phyloP scores from a whole-genome alignment of 2,329 filamentous ascomycete genomes.

The Epichloe bromicola region DNA sequence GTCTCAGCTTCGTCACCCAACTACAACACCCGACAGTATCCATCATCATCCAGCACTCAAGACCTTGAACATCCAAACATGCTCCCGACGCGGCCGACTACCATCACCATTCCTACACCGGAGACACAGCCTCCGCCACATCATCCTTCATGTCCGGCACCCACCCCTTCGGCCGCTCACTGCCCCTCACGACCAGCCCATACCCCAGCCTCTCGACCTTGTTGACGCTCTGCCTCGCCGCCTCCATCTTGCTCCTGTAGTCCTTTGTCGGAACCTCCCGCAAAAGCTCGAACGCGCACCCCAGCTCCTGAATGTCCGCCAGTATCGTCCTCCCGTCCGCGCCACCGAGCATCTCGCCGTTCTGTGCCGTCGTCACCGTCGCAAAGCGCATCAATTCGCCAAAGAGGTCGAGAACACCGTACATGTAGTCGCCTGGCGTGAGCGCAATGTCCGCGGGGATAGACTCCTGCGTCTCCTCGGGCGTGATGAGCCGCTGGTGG shows the following conservation, averaged over 20 bases:
- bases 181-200: conserved; percentile 73
- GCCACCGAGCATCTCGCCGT: conserved; percentile 36
- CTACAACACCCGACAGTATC: too few relatives aligned
- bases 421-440: conserved; percentile 73
- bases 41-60: too few relatives aligned
- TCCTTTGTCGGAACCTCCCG: conserved; percentile 42
- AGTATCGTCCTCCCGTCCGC: conserved; percentile 47
- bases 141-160: conserved; percentile 56
- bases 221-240: conserved; percentile 77
- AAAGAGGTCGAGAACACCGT: conserved; percentile 85
- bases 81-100: background rate
- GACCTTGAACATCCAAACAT: background rate
- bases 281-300: conserved; percentile 64
- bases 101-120: conserved; percentile 9
- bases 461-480: conserved; percentile 41
- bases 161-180: conserved; percentile 85
- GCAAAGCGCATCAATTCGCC: conserved; percentile 97
- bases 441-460: conserved; percentile 46
- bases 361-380: conserved; percentile 74
- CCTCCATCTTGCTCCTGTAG: conserved; percentile 67
- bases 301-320: conserved; percentile 66
- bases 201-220: conserved; percentile 92
- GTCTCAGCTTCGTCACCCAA: too few relatives aligned
- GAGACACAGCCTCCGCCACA: conserved; percentile 15
- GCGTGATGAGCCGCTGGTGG: conserved; percentile 60